A percentile compares a stretch with the other conserved stretches of the same genome.
Evolutionary conservation across 371 early-diverging fungal species (phyloP).

Genomic region (Nematocida ausubeli): DNA sequence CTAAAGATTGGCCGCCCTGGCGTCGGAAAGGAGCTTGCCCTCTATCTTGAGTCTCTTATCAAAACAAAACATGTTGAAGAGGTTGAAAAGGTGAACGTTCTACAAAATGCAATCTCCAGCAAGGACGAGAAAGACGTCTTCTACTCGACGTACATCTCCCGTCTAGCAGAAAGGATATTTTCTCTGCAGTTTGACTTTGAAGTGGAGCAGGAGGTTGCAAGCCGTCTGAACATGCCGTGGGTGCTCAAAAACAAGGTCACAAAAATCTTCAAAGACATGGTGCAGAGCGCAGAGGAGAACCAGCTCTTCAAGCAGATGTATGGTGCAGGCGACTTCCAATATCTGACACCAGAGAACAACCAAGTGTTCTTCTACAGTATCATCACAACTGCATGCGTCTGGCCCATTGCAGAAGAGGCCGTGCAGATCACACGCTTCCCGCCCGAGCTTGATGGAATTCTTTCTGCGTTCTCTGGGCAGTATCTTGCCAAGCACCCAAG

Average conservation of each 20-base stretch:
- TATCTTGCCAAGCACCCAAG: constrained; percentile 16
- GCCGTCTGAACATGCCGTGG: constrained; percentile 18
- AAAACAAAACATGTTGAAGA: neutral
- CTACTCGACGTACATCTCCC: constrained; percentile 16
- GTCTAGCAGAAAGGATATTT: constrained; percentile 22
- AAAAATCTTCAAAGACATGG: constrained; percentile 40
- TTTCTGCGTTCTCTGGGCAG: constrained; percentile 4
- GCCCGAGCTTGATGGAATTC: neutral
- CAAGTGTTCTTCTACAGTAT: constrained; percentile 27
- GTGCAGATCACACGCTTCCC: neutral
- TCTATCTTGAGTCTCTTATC: constrained; percentile 40
- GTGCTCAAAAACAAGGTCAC: constrained; percentile 34
- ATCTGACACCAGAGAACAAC: neutral
- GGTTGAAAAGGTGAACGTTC: neutral
- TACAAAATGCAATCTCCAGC: neutral
- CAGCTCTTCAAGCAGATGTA: neutral
- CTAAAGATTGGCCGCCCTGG: neutral
- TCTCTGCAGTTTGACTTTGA: neutral
- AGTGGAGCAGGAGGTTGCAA: neutral
- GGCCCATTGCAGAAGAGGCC: constrained; percentile 40
- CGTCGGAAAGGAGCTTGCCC: constrained; percentile 19
- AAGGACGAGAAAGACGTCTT: constrained; percentile 38
- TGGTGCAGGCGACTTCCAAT: neutral
- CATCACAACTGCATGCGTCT: constrained; percentile 44
- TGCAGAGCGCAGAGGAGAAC: constrained; percentile 33